Evolutionary conservation across 805 yeast genomes (phyloP), one percentile per base, ranked within the genome.

Genomic region (Kodamaea restingae): DNA sequence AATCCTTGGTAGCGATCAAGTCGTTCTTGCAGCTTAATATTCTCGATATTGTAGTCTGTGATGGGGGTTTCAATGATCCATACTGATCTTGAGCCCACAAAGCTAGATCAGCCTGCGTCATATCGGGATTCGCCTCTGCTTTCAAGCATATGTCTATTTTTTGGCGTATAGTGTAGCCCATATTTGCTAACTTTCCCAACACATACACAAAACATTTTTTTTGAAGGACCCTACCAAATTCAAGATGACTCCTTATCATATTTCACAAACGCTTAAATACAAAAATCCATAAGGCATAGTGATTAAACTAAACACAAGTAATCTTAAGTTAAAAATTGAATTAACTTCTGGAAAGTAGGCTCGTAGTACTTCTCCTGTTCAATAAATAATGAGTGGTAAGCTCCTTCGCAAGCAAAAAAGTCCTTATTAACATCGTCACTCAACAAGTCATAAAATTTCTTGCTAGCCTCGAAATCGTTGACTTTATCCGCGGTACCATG

Each of bases 401-500:
- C 76, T 2, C 49, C 56, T 33, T 57, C 50, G 21, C 58, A 48
- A 4, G 44, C 36, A 15, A 42, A 42, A 22, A 62, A 53, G 42
- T 63, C 52, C 37, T 53, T 64, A 30, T 67, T 64, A 17, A 65
- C 15, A 39, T 52, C 44, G 32, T 57, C 56, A 27, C 67, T 60
- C 41, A 62, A 52, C 12, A 59, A 42, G 0, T 56, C 51, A 34
- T 65, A 51, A 40, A 78, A 79, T 39, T 57, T 49, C 41, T 64
- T 54, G 14, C 81, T 65, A 4, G 73, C 78, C 12, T 65, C 58
- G 28, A 65, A 58, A 54, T 73, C 77, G 54, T 82, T 84, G 48
- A 84, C 71, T 26, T 69, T 59, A 55, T 85, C 95, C n/a, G 58
- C 61, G 7, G 66, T 63, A 21, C 91, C 88, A 54, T 84, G 91